Evolutionary conservation across 495 filamentous ascomycete species (phyloP).

Genomic region (Hyaloscypha finlandica): DNA sequence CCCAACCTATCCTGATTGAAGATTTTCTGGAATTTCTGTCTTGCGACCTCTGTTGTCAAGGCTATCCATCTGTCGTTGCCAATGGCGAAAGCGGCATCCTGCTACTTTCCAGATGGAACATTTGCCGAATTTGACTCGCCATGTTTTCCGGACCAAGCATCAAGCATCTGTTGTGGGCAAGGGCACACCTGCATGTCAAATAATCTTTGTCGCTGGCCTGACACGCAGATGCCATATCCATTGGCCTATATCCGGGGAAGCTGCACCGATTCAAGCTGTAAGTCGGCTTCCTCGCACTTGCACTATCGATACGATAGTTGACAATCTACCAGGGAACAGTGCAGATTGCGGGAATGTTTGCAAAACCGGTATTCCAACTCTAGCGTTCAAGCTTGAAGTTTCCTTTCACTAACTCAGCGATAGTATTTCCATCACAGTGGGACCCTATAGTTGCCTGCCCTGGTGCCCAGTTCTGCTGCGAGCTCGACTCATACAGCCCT

Average conservation of each 20-base stretch:
- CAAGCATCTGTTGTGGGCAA: constrained; percentile 13
- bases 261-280: constrained; percentile 14
- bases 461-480: constrained; percentile 11
- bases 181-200: constrained; percentile 18
- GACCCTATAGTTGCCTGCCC: constrained; percentile 9
- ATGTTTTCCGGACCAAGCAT: constrained; percentile 6
- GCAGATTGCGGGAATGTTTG: constrained; percentile 6
- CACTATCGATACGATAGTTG: background rate
- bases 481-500: background rate
- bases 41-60: background rate
- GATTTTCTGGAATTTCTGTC: background rate
- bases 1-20: background rate
- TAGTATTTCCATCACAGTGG: constrained; percentile 6
- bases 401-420: background rate
- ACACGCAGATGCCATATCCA: background rate
- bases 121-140: constrained; percentile 8
- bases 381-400: background rate
- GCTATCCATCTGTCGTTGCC: background rate
- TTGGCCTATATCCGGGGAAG: constrained; percentile 16
- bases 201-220: constrained; percentile 12
- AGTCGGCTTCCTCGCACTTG: background rate
- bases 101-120: constrained; percentile 15
- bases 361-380: constrained; percentile 2
- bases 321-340: constrained; percentile 8
- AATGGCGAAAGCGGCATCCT: background rate